Base-by-base conservation (phyloP, 2,329 filamentous ascomycete genomes). In the Aureobasidium sp. region DNA sequence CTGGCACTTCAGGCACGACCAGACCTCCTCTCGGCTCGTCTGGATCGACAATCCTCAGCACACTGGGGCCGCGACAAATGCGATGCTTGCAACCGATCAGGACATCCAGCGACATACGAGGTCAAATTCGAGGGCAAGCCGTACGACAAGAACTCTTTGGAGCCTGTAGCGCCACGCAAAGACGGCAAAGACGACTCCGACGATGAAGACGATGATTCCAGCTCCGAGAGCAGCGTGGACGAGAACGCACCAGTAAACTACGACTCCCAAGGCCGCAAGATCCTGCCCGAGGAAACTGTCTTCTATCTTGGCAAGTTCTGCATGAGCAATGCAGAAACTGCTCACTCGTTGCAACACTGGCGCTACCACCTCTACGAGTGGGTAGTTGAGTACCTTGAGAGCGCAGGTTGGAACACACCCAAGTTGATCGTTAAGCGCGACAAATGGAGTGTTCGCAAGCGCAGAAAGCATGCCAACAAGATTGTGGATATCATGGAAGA, bases 261-360 rank as follows among this genome's bases (percentile, higher is more conserved):
- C 65, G 73, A 85, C 67, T 76, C 76, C 64, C 78, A 82, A 52
- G 82, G 80, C 3, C 72, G 77, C 52, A 47, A 70, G 12, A 66
- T 86, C 4, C 76, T 79, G 0, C 70, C 77, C 1, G 75, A 76
- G 47, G 71, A 75, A 20, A 77, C 67, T 2, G 75, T 76, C 29
- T 87, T 81, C 72, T 80, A 78, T 63, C 72, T 84, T 2, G 84
- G 84, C 65, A 77, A 76, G 24, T 79, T 81, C 64, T 89, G 86
- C 76, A 83, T 81, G 69, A 74, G 76, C 36, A 87, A 87, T 66
- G 88, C 89, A 0, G 79, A 85, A 66, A 86, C 86, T 43, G 87
- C 88, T 0, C 89, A 93, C 69, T 82, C 81, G 0, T 79, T 93
- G 3, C 81, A 85, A 5, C 90, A 94, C 74, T 92, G 90, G 90